phyloP scores from a whole-genome alignment of 2,329 filamentous ascomycete species.

The Clonostachys solani region DNA sequence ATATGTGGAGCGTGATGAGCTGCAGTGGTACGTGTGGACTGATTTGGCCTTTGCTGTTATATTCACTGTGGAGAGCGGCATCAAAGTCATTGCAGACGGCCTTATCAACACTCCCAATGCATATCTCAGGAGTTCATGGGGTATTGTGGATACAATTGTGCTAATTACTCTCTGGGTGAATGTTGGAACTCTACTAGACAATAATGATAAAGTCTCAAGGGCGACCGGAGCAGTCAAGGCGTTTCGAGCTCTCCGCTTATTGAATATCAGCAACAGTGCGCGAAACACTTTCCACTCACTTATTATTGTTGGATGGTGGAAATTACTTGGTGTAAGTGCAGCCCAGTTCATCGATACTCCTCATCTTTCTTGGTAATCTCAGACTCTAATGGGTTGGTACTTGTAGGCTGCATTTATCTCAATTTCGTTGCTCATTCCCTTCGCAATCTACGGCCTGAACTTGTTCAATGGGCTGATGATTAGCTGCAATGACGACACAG shows the following conservation, averaged over 20 bases:
- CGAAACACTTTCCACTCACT: conserved; percentile 95
- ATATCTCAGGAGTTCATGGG: conserved; percentile 95
- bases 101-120: conserved; percentile 97
- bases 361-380: neutral
- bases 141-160: conserved; percentile 89
- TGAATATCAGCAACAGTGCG: conserved; percentile 95
- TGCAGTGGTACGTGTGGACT: conserved; percentile 93
- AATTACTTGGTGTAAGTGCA: conserved; percentile 73
- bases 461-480: conserved; percentile 82
- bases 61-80: conserved; percentile 79
- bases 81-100: conserved; percentile 94
- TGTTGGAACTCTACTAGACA: conserved; percentile 74
- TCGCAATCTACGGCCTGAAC: conserved; percentile 93
- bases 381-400: neutral
- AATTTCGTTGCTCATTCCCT: conserved; percentile 88
- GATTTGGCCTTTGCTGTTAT: conserved; percentile 85
- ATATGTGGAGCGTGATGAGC: conserved; percentile 65
- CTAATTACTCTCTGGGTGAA: conserved; percentile 94
- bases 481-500: conserved; percentile 63
- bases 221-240: conserved; percentile 97
- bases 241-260: conserved; percentile 79
- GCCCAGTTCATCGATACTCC: neutral
- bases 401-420: conserved; percentile 79
- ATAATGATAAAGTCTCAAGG: conserved; percentile 80
- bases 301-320: conserved; percentile 91